A percentile compares a stretch with the other conserved stretches of the same genome.
Conservation (phyloP, 2,329 filamentous ascomycete genomes). For the Xylaria sp. region DNA sequence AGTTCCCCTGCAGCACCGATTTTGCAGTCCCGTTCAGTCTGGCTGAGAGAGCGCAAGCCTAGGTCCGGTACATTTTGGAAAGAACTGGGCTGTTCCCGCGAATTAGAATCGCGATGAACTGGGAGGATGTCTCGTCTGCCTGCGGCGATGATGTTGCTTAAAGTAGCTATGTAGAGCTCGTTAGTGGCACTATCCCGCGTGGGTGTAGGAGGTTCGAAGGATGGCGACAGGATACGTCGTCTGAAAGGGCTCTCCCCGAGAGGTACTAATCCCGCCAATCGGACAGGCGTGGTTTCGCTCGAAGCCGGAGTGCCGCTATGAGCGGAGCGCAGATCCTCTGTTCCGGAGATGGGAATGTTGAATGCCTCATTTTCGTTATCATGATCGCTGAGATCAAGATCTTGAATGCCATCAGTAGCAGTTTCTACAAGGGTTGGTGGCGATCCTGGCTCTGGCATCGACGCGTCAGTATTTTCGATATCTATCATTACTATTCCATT, state of each 20-base stretch:
- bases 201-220: not conserved
- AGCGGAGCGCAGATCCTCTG: not conserved
- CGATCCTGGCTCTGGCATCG: conserved; percentile 5
- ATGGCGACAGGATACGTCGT: not conserved
- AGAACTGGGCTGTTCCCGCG: not conserved
- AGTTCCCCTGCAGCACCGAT: conserved; percentile 40
- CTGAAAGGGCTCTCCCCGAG: not conserved
- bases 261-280: not conserved
- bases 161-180: not conserved
- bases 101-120: not conserved
- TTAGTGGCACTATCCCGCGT: not conserved
- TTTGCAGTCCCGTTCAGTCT: conserved; percentile 40
- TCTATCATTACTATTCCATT: conserved; percentile 34
- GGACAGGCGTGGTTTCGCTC: not conserved
- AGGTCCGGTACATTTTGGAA: conserved; percentile 8
- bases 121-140: conserved; percentile 9
- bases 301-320: not conserved
- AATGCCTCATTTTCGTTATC: not conserved
- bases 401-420: not conserved
- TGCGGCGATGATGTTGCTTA: not conserved
- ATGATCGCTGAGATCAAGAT: not conserved
- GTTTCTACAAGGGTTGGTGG: not conserved
- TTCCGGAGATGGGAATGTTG: not conserved
- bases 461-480: conserved; percentile 31
- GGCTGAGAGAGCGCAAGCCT: conserved; percentile 30